Conservation (phyloP, 2,329 filamentous ascomycete species). For the Blumeria graminis region DNA sequence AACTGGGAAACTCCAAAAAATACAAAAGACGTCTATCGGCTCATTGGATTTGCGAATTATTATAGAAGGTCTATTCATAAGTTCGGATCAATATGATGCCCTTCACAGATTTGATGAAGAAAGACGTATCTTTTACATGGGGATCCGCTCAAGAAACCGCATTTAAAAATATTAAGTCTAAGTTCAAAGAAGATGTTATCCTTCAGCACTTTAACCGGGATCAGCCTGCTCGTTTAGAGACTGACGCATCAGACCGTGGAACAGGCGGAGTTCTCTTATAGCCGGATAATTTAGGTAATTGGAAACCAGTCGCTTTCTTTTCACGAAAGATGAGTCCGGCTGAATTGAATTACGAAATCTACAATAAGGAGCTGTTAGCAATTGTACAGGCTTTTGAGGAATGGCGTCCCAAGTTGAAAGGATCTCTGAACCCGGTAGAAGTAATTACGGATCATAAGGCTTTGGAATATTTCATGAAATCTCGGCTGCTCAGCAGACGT, state of each 20-base stretch:
- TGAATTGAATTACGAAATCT: neutral
- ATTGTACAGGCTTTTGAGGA: conserved; percentile 1
- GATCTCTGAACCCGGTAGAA: neutral
- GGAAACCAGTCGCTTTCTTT: neutral
- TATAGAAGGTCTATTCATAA: neutral
- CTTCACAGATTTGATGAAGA: neutral
- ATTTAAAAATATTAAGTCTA: neutral
- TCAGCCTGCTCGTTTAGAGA: neutral
- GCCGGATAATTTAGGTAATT: neutral
- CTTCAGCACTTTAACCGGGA: neutral
- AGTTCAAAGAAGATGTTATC: neutral
- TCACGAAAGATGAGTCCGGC: neutral
- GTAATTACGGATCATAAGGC: neutral
- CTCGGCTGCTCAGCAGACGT: neutral
- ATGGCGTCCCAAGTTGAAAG: neutral
- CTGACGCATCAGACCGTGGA: neutral
- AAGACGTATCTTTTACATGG: neutral
- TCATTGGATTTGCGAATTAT: neutral
- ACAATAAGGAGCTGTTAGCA: neutral
- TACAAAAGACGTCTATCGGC: neutral
- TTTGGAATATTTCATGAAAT: neutral
- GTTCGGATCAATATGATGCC: neutral
- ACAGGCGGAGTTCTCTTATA: neutral
- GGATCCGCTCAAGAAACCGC: neutral
- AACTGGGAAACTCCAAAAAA: neutral